A percentile compares a stretch with the other conserved stretches of the same genome.
phyloP scores from a whole-genome alignment of 345 rosid genomes.

The rapeseed (Brassica napus) region DNA sequence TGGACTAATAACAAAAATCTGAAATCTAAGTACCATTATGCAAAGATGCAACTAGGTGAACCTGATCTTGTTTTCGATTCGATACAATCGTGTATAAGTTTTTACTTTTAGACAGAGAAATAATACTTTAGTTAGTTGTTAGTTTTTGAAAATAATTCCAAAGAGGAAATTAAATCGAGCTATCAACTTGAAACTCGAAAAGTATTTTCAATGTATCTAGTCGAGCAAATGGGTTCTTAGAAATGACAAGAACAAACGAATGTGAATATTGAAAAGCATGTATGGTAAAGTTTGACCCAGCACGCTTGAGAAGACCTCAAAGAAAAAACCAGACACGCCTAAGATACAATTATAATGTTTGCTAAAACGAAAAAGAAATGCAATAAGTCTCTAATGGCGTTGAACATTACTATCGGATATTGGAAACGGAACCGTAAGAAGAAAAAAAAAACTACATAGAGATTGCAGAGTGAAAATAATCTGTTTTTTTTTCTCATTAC shows the following conservation, averaged over 20 bases:
- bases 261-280: slow-evolving; percentile 5
- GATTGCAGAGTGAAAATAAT: no score
- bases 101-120: background rate
- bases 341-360: background rate
- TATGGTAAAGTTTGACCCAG: background rate
- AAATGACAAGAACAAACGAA: slow-evolving; percentile 8
- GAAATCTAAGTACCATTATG: background rate
- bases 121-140: background rate
- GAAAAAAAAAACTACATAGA: no score
- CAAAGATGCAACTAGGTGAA: background rate
- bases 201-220: background rate
- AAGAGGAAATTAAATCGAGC: background rate
- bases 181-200: background rate
- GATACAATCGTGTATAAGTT: background rate
- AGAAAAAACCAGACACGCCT: background rate
- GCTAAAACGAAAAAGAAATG: background rate
- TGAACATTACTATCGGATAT: background rate
- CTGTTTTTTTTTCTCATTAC: no score
- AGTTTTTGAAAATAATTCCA: background rate
- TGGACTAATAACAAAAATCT: background rate
- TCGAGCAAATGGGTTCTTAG: background rate
- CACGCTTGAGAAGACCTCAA: background rate
- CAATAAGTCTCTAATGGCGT: background rate
- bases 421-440: background rate
- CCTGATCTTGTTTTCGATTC: background rate